These are phyloP conservation scores for Diplogelasinospora grovesii DNA, from an alignment of 495 filamentous ascomycete genomes.

Conservation along the genomic window DNA sequence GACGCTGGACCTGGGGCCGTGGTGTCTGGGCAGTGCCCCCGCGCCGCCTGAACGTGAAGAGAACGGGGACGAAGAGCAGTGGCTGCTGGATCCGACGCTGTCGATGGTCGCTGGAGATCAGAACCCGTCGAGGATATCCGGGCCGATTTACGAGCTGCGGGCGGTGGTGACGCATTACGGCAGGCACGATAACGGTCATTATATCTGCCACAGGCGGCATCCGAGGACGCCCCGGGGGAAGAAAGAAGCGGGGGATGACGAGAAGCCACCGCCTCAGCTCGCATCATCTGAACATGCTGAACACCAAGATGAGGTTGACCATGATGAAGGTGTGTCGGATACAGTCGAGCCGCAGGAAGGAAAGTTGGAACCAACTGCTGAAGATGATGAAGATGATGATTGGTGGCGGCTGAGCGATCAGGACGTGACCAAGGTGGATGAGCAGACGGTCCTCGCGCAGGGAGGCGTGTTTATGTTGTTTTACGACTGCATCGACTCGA, in stretches of 20 bases:
- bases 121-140: conserved; percentile 34
- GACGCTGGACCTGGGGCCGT: conserved; percentile 63
- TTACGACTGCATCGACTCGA: conserved; percentile 65
- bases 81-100: conserved; percentile 55
- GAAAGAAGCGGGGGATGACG: not conserved
- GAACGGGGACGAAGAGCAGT: conserved; percentile 48
- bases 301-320: not conserved
- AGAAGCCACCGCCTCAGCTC: conserved; percentile 2
- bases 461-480: conserved; percentile 96
- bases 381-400: conserved; percentile 10
- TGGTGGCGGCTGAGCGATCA: conserved; percentile 91
- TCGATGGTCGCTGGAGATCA: conserved; percentile 58
- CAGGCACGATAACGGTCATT: conserved; percentile 90
- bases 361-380: not conserved
- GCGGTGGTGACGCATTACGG: conserved; percentile 87
- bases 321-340: not conserved
- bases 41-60: not conserved
- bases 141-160: conserved; percentile 70
- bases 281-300: not conserved
- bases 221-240: conserved; percentile 13
- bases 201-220: conserved; percentile 79
- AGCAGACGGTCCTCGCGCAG: conserved; percentile 65
- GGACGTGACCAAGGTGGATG: conserved; percentile 65
- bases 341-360: not conserved
- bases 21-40: conserved; percentile 62